Conservation (phyloP, 2,329 filamentous ascomycete genomes). For the Tympanopsis confertula region DNA sequence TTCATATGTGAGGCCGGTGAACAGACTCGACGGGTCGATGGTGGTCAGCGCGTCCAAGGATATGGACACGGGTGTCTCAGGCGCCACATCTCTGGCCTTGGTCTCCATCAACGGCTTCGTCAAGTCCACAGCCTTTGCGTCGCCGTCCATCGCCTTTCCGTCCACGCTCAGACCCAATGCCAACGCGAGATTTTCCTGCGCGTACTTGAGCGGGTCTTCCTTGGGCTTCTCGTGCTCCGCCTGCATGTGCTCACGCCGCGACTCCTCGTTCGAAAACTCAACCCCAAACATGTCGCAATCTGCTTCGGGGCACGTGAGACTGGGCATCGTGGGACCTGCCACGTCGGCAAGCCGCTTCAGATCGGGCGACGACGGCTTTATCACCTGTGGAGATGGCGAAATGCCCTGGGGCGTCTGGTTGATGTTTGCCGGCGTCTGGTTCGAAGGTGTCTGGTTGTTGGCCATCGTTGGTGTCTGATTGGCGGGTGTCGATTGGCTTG, state of each 20-base stretch:
- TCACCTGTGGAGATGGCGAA: conserved; percentile 33
- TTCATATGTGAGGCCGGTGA: conserved; percentile 20
- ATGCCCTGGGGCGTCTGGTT: conserved; percentile 18
- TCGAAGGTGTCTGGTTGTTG: conserved; percentile 4
- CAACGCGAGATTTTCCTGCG: conserved; percentile 33
- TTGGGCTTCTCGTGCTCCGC: conserved; percentile 47
- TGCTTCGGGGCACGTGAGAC: conserved; percentile 37
- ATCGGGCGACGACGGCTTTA: conserved; percentile 35
- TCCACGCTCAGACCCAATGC: conserved; percentile 39
- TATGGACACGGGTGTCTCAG: conserved; percentile 4
- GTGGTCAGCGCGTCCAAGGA: conserved; percentile 29
- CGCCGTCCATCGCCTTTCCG: conserved; percentile 18
- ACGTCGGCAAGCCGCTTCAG: conserved; percentile 12
- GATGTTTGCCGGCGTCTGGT: background rate
- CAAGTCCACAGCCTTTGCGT: conserved; percentile 23
- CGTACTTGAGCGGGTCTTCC: conserved; percentile 41
- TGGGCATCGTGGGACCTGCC: conserved; percentile 24
- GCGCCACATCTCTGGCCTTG: conserved; percentile 1
- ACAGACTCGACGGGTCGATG: conserved; percentile 40
- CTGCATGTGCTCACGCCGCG: conserved; percentile 37
- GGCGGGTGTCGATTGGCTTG: conserved; percentile 18
- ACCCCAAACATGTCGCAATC: conserved; percentile 38
- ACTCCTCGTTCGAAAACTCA: conserved; percentile 42
- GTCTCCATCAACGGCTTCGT: conserved; percentile 7
- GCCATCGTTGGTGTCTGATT: conserved; percentile 17